Percentiles rank a stretch among this genome's conserved stretches.
phyloP scores from a whole-genome alignment of 352 stramenopile genomes.

The Pythium utonaiense region DNA sequence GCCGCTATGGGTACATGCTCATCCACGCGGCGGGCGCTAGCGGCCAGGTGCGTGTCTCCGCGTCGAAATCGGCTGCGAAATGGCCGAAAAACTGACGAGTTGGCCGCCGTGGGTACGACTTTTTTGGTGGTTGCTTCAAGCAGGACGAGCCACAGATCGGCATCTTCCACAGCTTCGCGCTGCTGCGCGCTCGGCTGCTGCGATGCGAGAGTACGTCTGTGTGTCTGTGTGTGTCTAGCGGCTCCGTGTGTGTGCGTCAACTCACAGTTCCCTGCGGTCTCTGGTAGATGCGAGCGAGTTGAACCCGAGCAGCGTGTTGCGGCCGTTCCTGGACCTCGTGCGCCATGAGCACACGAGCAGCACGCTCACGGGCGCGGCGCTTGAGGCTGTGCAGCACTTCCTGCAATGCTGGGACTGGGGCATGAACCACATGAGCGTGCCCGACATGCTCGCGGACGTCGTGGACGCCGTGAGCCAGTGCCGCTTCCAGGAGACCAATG shows the following conservation, averaged over 20 bases:
- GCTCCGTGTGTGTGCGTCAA: not conserved
- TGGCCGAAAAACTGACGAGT: not conserved
- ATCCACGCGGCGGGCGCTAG: slow-evolving; percentile 6
- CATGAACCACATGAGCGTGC: slow-evolving; percentile 24
- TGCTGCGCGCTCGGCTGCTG: slow-evolving; percentile 57
- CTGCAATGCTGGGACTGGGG: slow-evolving; percentile 82
- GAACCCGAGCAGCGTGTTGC: slow-evolving; percentile 59
- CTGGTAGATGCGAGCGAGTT: slow-evolving; percentile 51
- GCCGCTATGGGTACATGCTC: slow-evolving; percentile 53
- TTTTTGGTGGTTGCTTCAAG: not conserved
- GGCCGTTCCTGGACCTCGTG: slow-evolving; percentile 95
- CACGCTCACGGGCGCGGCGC: slow-evolving; percentile 88
- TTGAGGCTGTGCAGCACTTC: slow-evolving; percentile 95
- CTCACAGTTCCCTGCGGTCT: not conserved
- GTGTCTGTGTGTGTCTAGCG: not conserved
- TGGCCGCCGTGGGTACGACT: not conserved
- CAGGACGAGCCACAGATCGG: slow-evolving; percentile 44
- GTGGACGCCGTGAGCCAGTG: slow-evolving; percentile 92
- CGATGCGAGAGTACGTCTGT: slow-evolving; percentile 49
- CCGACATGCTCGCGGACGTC: slow-evolving; percentile 74
- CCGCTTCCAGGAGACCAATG: slow-evolving; percentile 92
- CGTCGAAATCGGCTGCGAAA: not conserved
- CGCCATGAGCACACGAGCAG: slow-evolving; percentile 90
- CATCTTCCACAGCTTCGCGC: slow-evolving; percentile 61
- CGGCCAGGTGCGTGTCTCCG: slow-evolving; percentile 4